These are phyloP conservation scores for Flaveria bidentis DNA, from an alignment of 129 eudicot species.

Conservation along the genomic window DNA sequence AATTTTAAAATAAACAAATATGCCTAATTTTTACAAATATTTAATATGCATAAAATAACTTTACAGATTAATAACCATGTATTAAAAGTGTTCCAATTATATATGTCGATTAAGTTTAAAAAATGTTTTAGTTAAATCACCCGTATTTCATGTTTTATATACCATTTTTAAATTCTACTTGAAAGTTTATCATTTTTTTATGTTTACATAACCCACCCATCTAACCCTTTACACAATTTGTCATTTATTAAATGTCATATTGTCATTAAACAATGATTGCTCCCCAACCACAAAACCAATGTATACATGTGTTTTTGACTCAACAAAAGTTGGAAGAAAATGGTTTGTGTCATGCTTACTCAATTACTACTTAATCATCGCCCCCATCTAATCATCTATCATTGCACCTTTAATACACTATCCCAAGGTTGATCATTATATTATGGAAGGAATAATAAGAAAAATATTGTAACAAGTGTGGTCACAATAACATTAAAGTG, in stretches of 20 bases:
- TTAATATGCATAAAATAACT: too few relatives aligned
- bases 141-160: too few relatives aligned
- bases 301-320: slow-evolving; percentile 16
- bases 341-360: slow-evolving; percentile 40
- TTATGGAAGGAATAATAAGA: slow-evolving; percentile 22
- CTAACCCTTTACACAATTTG: not conserved
- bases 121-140: too few relatives aligned
- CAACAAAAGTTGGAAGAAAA: slow-evolving; percentile 24
- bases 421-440: slow-evolving; percentile 21
- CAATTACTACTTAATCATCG: slow-evolving; percentile 31
- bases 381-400: slow-evolving; percentile 13
- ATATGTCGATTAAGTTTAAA: too few relatives aligned
- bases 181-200: not conserved
- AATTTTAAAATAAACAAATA: not conserved
- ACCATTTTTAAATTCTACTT: too few relatives aligned
- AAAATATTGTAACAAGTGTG: not conserved
- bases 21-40: too few relatives aligned
- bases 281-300: slow-evolving; percentile 24
- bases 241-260: not conserved
- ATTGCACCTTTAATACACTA: slow-evolving; percentile 28
- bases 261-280: slow-evolving; percentile 28
- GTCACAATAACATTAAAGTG: not conserved
- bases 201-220: not conserved
- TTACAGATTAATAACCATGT: too few relatives aligned
- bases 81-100: too few relatives aligned